Percentiles rank a stretch among this genome's conserved stretches.
Conservation (phyloP, 176 grass and related monocot genomes). For the Cenchrus americanus region DNA sequence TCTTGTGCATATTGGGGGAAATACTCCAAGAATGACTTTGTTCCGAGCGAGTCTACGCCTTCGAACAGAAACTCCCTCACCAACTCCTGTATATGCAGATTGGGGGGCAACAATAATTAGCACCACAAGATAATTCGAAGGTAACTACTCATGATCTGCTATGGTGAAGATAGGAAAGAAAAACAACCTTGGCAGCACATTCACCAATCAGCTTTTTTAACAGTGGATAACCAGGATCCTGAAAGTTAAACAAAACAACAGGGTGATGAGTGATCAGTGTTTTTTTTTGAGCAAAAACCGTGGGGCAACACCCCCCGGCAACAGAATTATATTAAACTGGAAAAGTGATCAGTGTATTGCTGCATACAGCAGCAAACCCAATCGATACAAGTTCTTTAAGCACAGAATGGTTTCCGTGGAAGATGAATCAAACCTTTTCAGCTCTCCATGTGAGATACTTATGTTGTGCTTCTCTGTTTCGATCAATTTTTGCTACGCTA, state of each 20-base stretch:
- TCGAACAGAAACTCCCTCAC: constrained; percentile 73
- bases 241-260: background rate
- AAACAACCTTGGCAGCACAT: constrained; percentile 57
- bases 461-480: constrained; percentile 73
- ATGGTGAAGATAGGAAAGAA: background rate
- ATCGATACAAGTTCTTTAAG: background rate
- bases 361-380: background rate
- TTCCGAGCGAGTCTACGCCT: constrained; percentile 74
- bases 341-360: background rate
- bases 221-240: constrained; percentile 89
- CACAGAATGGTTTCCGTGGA: background rate
- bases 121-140: background rate
- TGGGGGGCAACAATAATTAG: background rate
- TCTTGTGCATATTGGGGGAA: constrained; percentile 68
- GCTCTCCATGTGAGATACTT: constrained; percentile 88
- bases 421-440: constrained; percentile 69
- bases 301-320: too few species aligned
- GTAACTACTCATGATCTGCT: background rate
- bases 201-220: constrained; percentile 84
- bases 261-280: background rate
- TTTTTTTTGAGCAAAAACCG: too few species aligned
- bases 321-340: too few species aligned
- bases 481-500: constrained; percentile 21
- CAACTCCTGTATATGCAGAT: constrained; percentile 53
- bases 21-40: constrained; percentile 66